phyloP scores from a whole-genome alignment of 2,329 filamentous ascomycete genomes.

The Arthrobotrys megalospora region DNA sequence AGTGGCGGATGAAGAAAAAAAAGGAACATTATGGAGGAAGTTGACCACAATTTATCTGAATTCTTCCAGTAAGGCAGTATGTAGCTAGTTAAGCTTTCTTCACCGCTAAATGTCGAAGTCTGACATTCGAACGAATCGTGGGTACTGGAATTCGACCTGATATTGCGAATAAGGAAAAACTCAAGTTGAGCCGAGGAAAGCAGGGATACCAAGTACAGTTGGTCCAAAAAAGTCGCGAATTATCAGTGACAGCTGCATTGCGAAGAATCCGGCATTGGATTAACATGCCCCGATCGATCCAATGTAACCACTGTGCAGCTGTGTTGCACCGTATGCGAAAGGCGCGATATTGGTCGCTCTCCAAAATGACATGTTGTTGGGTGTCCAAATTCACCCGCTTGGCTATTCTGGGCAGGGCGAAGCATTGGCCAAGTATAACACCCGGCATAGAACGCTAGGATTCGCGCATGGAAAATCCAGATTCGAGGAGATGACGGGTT shows the following conservation, averaged over 20 bases:
- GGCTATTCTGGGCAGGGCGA: constrained; percentile 16
- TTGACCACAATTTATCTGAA: neutral
- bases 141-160: neutral
- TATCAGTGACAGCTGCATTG: neutral
- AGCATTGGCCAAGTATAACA: neutral
- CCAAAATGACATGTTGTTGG: constrained; percentile 9
- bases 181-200: constrained; percentile 16
- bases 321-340: constrained; percentile 18
- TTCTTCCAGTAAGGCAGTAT: too few species aligned
- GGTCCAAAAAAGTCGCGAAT: neutral
- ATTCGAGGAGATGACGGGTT: constrained; percentile 10
- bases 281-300: neutral
- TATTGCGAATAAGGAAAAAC: neutral
- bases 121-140: neutral
- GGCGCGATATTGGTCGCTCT: neutral
- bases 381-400: constrained; percentile 7
- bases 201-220: neutral
- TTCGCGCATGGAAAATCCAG: constrained; percentile 4
- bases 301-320: too few species aligned
- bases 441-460: neutral
- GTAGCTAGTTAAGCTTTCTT: too few species aligned
- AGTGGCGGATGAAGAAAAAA: constrained; percentile 1
- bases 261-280: neutral
- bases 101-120: too few species aligned
- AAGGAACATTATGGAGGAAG: neutral